These are phyloP conservation scores for Aureobasidium vineae DNA, from an alignment of 2,329 filamentous ascomycete genomes.

Conservation along the genomic window DNA sequence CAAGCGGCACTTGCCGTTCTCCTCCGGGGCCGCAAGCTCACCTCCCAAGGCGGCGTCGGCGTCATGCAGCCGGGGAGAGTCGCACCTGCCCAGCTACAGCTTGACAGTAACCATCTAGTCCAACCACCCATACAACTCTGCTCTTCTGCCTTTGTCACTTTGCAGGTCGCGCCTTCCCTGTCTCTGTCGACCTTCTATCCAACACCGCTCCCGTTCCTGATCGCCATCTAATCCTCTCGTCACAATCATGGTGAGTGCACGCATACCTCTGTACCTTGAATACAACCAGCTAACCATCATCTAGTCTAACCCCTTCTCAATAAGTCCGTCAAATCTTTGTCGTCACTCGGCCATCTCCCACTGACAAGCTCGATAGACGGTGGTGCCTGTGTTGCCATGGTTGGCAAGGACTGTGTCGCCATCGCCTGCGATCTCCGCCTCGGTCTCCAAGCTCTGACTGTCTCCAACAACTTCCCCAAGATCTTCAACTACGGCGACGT, in stretches of 20 bases:
- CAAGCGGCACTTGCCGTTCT: conserved; percentile 27
- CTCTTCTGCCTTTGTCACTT: neutral
- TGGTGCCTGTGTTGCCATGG: conserved; percentile 97
- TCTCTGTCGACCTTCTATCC: neutral
- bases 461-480: conserved; percentile 99
- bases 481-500: conserved; percentile 97
- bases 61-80: conserved; percentile 9
- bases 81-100: conserved; percentile 16
- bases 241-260: conserved; percentile 39
- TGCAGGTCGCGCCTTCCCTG: conserved; percentile 15
- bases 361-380: conserved; percentile 56
- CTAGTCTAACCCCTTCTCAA: conserved; percentile 88
- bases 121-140: neutral
- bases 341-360: neutral
- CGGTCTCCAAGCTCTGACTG: conserved; percentile 91
- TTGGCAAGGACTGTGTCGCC: conserved; percentile 98
- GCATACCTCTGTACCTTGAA: neutral
- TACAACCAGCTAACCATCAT: conserved; percentile 12
- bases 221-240: conserved; percentile 1
- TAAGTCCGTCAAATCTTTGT: conserved; percentile 64
- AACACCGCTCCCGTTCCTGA: neutral
- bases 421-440: conserved; percentile 99
- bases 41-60: conserved; percentile 2
- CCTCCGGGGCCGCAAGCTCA: conserved; percentile 17
- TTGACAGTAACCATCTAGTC: neutral